phyloP scores from a whole-genome alignment of 768 basidiomycete genomes.

The Calocybe gangraenosa region DNA sequence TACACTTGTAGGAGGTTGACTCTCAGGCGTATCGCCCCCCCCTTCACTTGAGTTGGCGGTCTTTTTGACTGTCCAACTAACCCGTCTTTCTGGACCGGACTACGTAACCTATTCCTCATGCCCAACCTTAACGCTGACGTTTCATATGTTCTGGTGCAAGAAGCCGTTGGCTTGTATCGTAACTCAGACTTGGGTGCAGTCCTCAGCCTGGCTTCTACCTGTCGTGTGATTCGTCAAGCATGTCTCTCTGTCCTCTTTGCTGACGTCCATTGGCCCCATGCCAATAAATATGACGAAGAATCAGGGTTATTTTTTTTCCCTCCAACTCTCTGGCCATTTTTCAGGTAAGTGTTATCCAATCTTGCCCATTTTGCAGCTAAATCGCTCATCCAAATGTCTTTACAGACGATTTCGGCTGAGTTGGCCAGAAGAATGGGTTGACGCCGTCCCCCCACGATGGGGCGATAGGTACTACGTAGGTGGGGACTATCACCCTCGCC shows the following conservation, averaged over 20 bases:
- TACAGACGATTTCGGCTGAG: conserved; percentile 30
- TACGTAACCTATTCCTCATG: conserved; percentile 10
- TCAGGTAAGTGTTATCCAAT: conserved; percentile 28
- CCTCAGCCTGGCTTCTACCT: conserved; percentile 22
- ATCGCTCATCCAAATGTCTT: neutral
- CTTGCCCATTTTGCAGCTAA: too few species aligned
- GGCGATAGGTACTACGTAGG: conserved; percentile 30
- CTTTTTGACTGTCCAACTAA: neutral
- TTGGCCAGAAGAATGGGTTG: conserved; percentile 44
- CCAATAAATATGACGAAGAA: conserved; percentile 30
- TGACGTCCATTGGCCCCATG: conserved; percentile 36
- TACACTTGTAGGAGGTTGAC: too few species aligned
- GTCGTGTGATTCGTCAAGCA: conserved; percentile 22
- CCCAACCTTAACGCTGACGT: conserved; percentile 20
- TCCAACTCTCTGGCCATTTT: conserved; percentile 30
- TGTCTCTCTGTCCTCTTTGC: conserved; percentile 29
- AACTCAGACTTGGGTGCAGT: conserved; percentile 16
- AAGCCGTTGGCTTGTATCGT: conserved; percentile 15
- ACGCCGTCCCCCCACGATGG: conserved; percentile 34
- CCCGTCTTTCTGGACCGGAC: neutral
- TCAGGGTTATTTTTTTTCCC: conserved; percentile 36
- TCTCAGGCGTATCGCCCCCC: too few species aligned
- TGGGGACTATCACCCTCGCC: conserved; percentile 30
- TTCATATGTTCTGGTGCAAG: conserved; percentile 21
- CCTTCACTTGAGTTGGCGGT: neutral